phyloP scores from a whole-genome alignment of 176 grass and related monocot genomes.

The Ensete glaucum region DNA sequence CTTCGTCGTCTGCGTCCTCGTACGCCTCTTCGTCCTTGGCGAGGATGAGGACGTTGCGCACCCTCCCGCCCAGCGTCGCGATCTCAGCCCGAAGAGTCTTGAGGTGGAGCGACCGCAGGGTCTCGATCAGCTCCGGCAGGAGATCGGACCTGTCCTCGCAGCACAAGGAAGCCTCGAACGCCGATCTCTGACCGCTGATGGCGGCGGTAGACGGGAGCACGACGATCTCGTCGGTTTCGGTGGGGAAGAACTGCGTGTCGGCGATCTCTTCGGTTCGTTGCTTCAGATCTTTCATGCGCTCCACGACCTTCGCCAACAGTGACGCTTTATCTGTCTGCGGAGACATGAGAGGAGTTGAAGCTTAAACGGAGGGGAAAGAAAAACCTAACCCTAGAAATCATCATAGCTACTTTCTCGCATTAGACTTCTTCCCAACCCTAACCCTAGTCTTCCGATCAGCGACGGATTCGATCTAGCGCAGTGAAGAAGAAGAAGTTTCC shows the following conservation, averaged over 20 bases:
- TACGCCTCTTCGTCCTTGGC: not conserved
- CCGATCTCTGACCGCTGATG: not conserved
- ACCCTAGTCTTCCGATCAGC: no score
- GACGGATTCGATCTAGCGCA: no score
- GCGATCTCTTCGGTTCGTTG: constrained; percentile 3
- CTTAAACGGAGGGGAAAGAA: not conserved
- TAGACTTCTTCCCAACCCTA: no score
- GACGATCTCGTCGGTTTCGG: constrained; percentile 15
- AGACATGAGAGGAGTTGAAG: not conserved
- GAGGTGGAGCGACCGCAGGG: constrained; percentile 12
- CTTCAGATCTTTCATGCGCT: constrained; percentile 16
- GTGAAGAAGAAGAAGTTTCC: no score
- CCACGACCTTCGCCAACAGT: constrained; percentile 9
- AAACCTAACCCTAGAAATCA: not conserved
- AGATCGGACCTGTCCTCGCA: constrained; percentile 18
- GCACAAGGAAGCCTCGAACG: constrained; percentile 13
- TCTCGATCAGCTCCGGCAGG: constrained; percentile 11
- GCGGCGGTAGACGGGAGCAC: constrained; percentile 4
- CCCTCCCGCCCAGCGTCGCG: constrained; percentile 5
- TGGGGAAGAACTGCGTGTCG: constrained; percentile 5
- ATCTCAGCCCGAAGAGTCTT: constrained; percentile 14
- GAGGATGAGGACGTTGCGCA: constrained; percentile 17
- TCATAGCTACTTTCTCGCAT: not conserved
- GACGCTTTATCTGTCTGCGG: constrained; percentile 12
- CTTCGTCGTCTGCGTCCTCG: not conserved